A percentile compares a stretch with the other conserved stretches of the same genome.
These are phyloP conservation scores for Penicillium angulare DNA, from an alignment of 495 filamentous ascomycete species.

Conservation along the genomic window DNA sequence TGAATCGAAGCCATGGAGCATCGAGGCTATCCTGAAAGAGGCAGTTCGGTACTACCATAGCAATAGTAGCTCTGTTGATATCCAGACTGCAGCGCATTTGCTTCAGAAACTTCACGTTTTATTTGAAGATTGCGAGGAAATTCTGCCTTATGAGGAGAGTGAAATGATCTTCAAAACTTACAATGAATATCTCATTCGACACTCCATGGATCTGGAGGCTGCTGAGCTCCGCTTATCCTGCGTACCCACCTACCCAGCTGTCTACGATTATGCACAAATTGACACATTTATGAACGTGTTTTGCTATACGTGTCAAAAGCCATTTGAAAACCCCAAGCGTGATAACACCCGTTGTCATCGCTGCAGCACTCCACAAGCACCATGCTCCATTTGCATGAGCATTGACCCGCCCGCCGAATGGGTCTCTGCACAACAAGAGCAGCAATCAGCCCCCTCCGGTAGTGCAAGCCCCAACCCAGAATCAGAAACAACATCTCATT, in stretches of 20 bases:
- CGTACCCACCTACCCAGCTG: slow-evolving; percentile 56
- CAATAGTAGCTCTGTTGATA: slow-evolving; percentile 37
- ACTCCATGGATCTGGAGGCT: slow-evolving; percentile 66
- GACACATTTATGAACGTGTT: slow-evolving; percentile 47
- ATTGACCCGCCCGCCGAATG: slow-evolving; percentile 50
- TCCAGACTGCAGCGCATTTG: slow-evolving; percentile 48
- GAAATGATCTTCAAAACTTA: slow-evolving; percentile 60
- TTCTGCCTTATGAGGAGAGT: slow-evolving; percentile 43
- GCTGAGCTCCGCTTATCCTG: slow-evolving; percentile 67
- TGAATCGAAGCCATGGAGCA: slow-evolving; percentile 47
- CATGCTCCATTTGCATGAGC: slow-evolving; percentile 48
- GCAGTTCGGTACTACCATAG: slow-evolving; percentile 46
- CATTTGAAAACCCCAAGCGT: slow-evolving; percentile 42
- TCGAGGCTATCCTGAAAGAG: slow-evolving; percentile 44
- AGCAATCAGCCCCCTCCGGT: slow-evolving; percentile 15
- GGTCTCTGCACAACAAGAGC: slow-evolving; percentile 27
- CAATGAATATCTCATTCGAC: slow-evolving; percentile 60
- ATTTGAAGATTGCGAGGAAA: slow-evolving; percentile 39
- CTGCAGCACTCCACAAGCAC: slow-evolving; percentile 42
- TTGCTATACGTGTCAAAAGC: slow-evolving; percentile 46
- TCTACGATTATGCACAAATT: slow-evolving; percentile 58
- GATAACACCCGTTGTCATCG: slow-evolving; percentile 45
- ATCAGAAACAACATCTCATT: slow-evolving; percentile 22
- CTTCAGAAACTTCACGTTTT: slow-evolving; percentile 45
- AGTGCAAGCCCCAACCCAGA: slow-evolving; percentile 13